phyloP scores from a whole-genome alignment of 495 filamentous ascomycete genomes.

The Xylona heveae region DNA sequence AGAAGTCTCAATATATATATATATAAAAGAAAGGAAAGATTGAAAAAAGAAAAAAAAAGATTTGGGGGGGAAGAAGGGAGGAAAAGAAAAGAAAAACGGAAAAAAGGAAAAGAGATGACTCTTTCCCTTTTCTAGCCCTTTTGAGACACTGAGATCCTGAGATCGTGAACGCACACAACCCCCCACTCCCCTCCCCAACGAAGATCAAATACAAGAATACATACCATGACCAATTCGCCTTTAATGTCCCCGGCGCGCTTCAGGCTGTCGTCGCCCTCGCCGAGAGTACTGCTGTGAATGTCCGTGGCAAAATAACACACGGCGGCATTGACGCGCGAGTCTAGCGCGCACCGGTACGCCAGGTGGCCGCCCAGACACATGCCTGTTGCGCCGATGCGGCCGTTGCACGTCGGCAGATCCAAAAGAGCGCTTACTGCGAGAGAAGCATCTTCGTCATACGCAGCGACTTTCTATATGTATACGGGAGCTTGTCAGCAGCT shows the following conservation, averaged over 20 bases:
- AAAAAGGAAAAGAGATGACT: neutral
- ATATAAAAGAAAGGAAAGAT: neutral
- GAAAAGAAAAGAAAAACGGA: neutral
- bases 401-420: conserved; percentile 59
- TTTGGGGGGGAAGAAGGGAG: neutral
- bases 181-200: conserved; percentile 1
- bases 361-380: conserved; percentile 95
- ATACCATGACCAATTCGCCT: conserved; percentile 50
- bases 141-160: too few relatives aligned
- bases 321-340: conserved; percentile 49
- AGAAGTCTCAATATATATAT: too few relatives aligned
- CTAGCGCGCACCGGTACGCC: conserved; percentile 63
- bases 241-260: conserved; percentile 48
- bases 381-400: conserved; percentile 66
- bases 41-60: neutral
- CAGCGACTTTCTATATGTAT: conserved; percentile 42
- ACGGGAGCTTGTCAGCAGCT: neutral
- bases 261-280: conserved; percentile 43
- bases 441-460: conserved; percentile 73
- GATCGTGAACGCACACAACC: too few relatives aligned
- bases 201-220: conserved; percentile 6
- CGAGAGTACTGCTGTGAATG: conserved; percentile 58
- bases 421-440: conserved; percentile 57
- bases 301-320: conserved; percentile 92
- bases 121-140: neutral